Base-by-base conservation (phyloP, 768 basidiomycete genomes). In the Russula sp. region DNA sequence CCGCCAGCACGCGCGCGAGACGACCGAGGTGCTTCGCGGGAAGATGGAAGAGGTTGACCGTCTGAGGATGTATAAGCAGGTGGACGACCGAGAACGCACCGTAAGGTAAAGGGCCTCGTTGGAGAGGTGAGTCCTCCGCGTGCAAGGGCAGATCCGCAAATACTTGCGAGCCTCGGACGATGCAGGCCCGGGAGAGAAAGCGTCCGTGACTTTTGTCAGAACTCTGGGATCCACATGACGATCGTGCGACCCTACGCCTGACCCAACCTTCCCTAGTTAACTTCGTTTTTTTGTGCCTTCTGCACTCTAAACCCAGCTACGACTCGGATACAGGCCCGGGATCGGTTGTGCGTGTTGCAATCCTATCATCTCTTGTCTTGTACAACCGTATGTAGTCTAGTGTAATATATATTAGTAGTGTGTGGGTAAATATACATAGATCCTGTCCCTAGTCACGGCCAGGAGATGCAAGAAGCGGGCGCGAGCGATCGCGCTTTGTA, bases 1-100 rank as follows among this genome's bases (percentile, higher is more conserved):
- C 20, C 78, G 80, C 49, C 76, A 79, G 31, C 82, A 81, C 7
- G 84, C 86, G 3, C 77, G 71, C 57, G 80, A 85, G 56, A 79
- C 82, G 27, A 88, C 87, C 1, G 78, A 82, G 55, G 80, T 80
- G 67, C 75, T 91, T 57, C 80, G 84, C 55, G 84, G 85, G 59
- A 91, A 91, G 77, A 80, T 81, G n/a, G 79, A 82, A 58, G 88
- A 91, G 69, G 80, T 93, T 2, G 88, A 91, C 66, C 79, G 79
- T 65, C 71, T 91, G 56, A 76, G 88, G 35, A 76, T 77, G 20
- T 79, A 84, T 68, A 85, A 87, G 70, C 82, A 81, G 40, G 84
- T 84, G 8, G 89, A 91, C 67, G 89, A 91, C 47, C 35, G 65
- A 34, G 65, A 63, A 45, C 56, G 59, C 6, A 48, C 47, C 11